Evolutionary conservation across 768 basidiomycete genomes (phyloP), one percentile per base, ranked within the genome.

Genomic region (Brasilioporus rufonigricans): DNA sequence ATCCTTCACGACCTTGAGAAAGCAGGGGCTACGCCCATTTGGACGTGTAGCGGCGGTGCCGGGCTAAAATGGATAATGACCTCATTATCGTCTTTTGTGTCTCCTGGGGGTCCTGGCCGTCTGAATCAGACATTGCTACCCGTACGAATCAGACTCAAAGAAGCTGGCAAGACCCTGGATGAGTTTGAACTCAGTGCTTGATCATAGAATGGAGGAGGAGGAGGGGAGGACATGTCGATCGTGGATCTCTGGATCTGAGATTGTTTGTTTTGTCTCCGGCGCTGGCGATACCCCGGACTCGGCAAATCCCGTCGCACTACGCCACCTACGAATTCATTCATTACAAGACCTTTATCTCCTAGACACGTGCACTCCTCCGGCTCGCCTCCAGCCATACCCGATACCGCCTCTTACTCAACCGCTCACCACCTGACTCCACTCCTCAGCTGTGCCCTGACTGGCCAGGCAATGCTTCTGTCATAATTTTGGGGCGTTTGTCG

Each of bases 191-290:
- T 18, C 8, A 18, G 8, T 24, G 26, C 16, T 18, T 32, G 29
- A 41, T 24, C 57, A 53, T 44, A 52, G 43, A 29, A 45, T 23
- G 55, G 39, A 50, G 47, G 0, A 19, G 35, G 23, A 44, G 47
- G 1, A 31, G 35, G 21, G 47, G 32, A 9, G 39, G 21, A 40
- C 39, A 18, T 23, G 41, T 39, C 24, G 64, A 65, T 67, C 57
- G 32, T 11, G n/a, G 53, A 65, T 66, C 56, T 53, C 18, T n/a
- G 36, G 50, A 71, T 71, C 67, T 70, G 7, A 70, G 69, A 70
- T 70, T 62, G 57, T 62, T 66, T 61, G 21, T 44, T 62, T 60
- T 70, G 65, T 61, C 45, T 65, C 69, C 69, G 69, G 69, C 57
- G 63, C 64, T 69, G 66, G 52, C 46, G 50, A 66, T 58, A 43